Percentiles rank a stretch among this genome's conserved stretches.
Conservation (phyloP, 106 monocot species). For the Xerophyta viscosa region DNA sequence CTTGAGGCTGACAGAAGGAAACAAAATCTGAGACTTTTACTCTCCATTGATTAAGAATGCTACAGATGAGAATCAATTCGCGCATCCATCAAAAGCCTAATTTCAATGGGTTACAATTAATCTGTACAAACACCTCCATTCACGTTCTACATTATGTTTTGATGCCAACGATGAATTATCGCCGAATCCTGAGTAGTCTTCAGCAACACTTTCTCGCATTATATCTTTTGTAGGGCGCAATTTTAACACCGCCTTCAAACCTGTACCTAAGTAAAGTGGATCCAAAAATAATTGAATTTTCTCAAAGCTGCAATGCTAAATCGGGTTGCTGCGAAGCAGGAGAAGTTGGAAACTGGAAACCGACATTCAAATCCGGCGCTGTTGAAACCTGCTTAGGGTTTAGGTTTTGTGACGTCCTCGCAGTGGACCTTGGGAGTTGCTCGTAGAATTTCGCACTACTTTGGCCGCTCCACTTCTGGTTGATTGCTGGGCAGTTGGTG, state of each 20-base stretch:
- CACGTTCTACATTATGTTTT: constrained; percentile 3
- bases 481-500: constrained; percentile 18
- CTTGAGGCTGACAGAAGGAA: too few relatives aligned
- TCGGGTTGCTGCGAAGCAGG: constrained; percentile 37
- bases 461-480: constrained; percentile 14
- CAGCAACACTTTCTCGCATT: background rate
- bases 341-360: constrained; percentile 37
- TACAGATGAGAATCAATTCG: too few relatives aligned
- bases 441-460: background rate
- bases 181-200: background rate
- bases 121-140: constrained; percentile 22
- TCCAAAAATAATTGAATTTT: background rate
- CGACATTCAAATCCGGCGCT: constrained; percentile 36
- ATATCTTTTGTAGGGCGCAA: background rate
- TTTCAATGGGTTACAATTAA: too few relatives aligned
- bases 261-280: background rate
- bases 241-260: background rate
- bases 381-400: constrained; percentile 11
- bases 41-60: too few relatives aligned
- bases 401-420: constrained; percentile 1
- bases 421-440: constrained; percentile 15
- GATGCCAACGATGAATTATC: constrained; percentile 5
- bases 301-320: constrained; percentile 40
- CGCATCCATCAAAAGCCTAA: too few relatives aligned
- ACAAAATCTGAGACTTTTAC: too few relatives aligned